Conservation (phyloP, 257 asterid species). For the Solanum clarkiae region DNA sequence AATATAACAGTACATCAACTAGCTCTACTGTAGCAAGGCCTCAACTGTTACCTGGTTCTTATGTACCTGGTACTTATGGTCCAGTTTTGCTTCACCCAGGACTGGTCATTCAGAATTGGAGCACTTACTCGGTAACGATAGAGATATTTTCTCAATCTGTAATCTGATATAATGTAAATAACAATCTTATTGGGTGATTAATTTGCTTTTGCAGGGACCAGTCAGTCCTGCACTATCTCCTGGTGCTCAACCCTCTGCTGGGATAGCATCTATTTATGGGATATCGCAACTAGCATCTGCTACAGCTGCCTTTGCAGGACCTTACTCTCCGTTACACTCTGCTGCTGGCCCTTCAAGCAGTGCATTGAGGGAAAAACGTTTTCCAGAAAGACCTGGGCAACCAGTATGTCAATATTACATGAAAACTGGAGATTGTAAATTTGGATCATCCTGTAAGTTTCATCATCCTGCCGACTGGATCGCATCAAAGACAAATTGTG, state of each 20-base stretch:
- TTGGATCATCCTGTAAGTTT: conserved; percentile 67
- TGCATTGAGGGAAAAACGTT: conserved; percentile 24
- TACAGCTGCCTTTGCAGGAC: conserved; percentile 34
- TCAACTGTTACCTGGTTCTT: conserved; percentile 57
- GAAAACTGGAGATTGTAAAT: conserved; percentile 88
- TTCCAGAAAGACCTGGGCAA: conserved; percentile 74
- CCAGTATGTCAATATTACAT: conserved; percentile 71
- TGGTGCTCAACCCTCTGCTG: conserved; percentile 44
- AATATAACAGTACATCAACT: conserved; percentile 33
- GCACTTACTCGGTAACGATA: conserved; percentile 45
- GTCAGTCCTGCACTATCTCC: conserved; percentile 54
- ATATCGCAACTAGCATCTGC: conserved; percentile 48
- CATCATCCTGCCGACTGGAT: conserved; percentile 69
- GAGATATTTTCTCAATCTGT: neutral
- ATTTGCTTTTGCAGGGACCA: conserved; percentile 38
- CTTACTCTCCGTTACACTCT: conserved; percentile 35
- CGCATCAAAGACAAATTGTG: conserved; percentile 24
- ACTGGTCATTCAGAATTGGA: conserved; percentile 65
- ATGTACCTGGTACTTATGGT: conserved; percentile 60
- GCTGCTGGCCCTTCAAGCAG: conserved; percentile 31
- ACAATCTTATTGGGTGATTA: conserved; percentile 2
- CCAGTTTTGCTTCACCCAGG: conserved; percentile 65
- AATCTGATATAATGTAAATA: neutral
- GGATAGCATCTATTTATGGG: conserved; percentile 50
- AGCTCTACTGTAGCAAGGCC: conserved; percentile 53